Evolutionary conservation across 176 grass and related monocot genomes (phyloP).

Genomic region (Juncus effusus): DNA sequence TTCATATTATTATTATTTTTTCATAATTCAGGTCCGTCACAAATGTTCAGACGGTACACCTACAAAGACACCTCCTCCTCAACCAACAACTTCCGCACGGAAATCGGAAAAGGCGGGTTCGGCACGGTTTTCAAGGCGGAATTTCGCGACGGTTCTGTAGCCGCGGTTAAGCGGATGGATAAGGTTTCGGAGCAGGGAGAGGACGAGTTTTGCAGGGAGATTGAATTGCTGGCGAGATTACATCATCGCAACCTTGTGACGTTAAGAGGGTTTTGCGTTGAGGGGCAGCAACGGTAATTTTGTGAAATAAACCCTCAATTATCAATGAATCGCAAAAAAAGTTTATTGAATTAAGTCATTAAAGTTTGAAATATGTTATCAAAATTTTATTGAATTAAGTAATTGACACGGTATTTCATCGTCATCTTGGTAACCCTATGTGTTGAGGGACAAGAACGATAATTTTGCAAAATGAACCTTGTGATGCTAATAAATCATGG

Average conservation of each 20-base stretch:
- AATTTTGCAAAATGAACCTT: not conserved
- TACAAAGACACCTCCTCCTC: conserved; percentile 75
- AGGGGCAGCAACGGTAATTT: conserved; percentile 78
- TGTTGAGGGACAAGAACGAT: conserved; percentile 87
- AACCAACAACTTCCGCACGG: conserved; percentile 69
- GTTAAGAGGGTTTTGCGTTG: conserved; percentile 84
- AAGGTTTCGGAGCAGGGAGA: conserved; percentile 91
- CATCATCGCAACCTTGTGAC: conserved; percentile 96
- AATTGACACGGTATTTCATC: conserved; percentile 29
- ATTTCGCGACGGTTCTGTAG: conserved; percentile 65
- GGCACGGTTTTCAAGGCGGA: conserved; percentile 89
- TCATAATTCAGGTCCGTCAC: conserved; percentile 63
- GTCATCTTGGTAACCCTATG: conserved; percentile 93
- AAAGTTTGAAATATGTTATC: not conserved
- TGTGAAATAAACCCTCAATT: no score
- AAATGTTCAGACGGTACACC: conserved; percentile 77
- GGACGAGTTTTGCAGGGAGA: conserved; percentile 95
- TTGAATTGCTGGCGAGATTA: conserved; percentile 89
- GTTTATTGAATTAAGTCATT: no score
- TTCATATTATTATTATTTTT: no score
- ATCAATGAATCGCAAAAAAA: no score
- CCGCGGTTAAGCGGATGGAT: conserved; percentile 88
- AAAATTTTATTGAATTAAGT: not conserved
- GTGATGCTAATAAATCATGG: no score
- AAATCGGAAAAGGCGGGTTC: conserved; percentile 95